Evolutionary conservation across 129 eudicot genomes (phyloP).

Genomic region (Solidago caesia): DNA sequence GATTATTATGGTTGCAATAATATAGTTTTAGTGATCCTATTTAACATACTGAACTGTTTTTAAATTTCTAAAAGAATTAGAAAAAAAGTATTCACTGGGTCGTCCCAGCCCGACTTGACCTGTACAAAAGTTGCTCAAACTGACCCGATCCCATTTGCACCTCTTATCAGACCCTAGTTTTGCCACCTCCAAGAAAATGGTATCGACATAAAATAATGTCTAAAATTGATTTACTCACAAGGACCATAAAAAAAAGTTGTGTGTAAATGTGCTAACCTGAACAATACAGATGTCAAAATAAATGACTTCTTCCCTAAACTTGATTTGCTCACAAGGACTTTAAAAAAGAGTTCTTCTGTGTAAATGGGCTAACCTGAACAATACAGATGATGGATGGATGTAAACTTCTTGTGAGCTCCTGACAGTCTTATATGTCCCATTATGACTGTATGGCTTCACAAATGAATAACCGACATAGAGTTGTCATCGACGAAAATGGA

Average conservation of each 20-base stretch:
- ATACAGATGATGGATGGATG: conserved; percentile 93
- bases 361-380: conserved; percentile 60
- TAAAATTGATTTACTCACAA: too few species aligned
- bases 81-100: too few species aligned
- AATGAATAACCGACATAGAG: conserved; percentile 21
- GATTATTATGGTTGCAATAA: background rate
- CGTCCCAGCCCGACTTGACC: background rate
- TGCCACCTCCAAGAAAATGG: too few species aligned
- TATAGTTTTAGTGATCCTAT: background rate
- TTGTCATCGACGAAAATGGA: background rate
- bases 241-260: too few species aligned
- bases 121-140: background rate
- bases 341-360: background rate
- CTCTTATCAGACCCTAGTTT: too few species aligned
- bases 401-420: conserved; percentile 89
- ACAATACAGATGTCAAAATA: too few species aligned
- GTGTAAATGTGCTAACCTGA: too few species aligned
- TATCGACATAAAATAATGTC: too few species aligned
- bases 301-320: too few species aligned
- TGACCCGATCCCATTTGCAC: too few species aligned
- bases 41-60: background rate
- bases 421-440: conserved; percentile 78
- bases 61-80: background rate
- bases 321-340: background rate
- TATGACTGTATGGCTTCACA: conserved; percentile 73